phyloP scores from a whole-genome alignment of 1,284 basidiomycete species.

The Stygiomarasmius scandens region DNA sequence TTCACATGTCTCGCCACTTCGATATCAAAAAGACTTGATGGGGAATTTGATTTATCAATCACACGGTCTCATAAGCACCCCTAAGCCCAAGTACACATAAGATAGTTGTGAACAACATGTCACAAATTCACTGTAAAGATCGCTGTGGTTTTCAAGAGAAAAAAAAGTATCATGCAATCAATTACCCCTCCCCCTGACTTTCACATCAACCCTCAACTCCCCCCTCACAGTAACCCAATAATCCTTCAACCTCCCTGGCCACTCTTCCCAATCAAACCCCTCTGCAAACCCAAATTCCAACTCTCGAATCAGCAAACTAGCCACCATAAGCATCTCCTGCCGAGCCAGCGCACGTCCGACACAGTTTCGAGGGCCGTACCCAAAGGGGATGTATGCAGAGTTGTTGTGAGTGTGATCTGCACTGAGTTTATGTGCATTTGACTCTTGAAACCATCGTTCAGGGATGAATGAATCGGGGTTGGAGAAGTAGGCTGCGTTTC shows the following conservation, averaged over 20 bases:
- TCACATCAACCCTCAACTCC: conserved; percentile 12
- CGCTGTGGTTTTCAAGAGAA: no score
- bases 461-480: conserved; percentile 42
- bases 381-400: conserved; percentile 21
- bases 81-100: no score
- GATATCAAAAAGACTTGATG: no score
- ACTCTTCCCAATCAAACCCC: conserved; percentile 14
- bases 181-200: no score
- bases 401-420: conserved; percentile 23
- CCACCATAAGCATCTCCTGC: conserved; percentile 16
- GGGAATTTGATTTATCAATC: no score
- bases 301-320: conserved; percentile 11
- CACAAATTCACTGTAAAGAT: no score
- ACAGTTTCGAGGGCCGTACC: conserved; percentile 16
- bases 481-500: conserved; percentile 41
- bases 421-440: neutral
- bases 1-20: no score
- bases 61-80: no score
- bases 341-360: conserved; percentile 15
- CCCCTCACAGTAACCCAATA: conserved; percentile 16
- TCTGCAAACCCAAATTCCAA: conserved; percentile 16
- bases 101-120: no score
- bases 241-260: conserved; percentile 18
- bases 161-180: no score
- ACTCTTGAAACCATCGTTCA: conserved; percentile 40